phyloP scores from a whole-genome alignment of 2,329 filamentous ascomycete genomes.

The Tolypocladium capitatum region DNA sequence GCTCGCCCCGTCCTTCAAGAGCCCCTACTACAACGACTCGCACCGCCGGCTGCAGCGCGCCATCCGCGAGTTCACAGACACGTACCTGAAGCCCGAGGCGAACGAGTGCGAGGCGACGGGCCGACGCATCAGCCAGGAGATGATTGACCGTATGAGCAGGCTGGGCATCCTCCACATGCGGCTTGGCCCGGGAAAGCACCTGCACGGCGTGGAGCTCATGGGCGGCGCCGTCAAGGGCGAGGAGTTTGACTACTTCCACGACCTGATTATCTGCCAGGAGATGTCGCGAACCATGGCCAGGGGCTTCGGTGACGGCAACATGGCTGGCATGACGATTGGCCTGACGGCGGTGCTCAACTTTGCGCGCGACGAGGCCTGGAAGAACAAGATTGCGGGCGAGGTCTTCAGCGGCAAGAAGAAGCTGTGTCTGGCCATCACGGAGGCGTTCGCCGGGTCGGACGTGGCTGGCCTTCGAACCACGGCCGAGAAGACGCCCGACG shows the following conservation, averaged over 20 bases:
- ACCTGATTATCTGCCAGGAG: constrained; percentile 65
- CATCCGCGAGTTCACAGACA: constrained; percentile 60
- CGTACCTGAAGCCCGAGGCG: constrained; percentile 59
- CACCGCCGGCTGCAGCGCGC: constrained; percentile 57
- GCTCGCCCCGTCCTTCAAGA: constrained; percentile 64
- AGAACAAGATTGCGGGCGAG: constrained; percentile 55
- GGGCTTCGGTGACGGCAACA: constrained; percentile 77
- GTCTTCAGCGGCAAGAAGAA: constrained; percentile 73
- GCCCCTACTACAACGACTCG: constrained; percentile 67
- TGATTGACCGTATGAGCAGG: constrained; percentile 69
- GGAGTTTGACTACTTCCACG: constrained; percentile 81
- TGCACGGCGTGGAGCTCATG: constrained; percentile 57
- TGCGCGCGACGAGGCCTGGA: constrained; percentile 53
- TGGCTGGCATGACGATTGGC: constrained; percentile 76
- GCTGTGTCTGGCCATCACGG: constrained; percentile 77
- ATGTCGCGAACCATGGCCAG: constrained; percentile 55
- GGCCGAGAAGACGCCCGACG: constrained; percentile 61
- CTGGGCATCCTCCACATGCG: constrained; percentile 68
- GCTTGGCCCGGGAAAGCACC: constrained; percentile 68
- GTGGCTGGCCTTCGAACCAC: constrained; percentile 71
- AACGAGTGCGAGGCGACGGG: constrained; percentile 63
- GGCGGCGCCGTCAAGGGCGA: constrained; percentile 59
- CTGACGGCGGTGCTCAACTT: constrained; percentile 72
- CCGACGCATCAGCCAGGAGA: constrained; percentile 53
- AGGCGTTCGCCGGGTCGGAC: constrained; percentile 72